A percentile compares a stretch with the other conserved stretches of the same genome.
Evolutionary conservation across 2,329 filamentous ascomycete genomes (phyloP).

Genomic region (Fusarium sacchari): DNA sequence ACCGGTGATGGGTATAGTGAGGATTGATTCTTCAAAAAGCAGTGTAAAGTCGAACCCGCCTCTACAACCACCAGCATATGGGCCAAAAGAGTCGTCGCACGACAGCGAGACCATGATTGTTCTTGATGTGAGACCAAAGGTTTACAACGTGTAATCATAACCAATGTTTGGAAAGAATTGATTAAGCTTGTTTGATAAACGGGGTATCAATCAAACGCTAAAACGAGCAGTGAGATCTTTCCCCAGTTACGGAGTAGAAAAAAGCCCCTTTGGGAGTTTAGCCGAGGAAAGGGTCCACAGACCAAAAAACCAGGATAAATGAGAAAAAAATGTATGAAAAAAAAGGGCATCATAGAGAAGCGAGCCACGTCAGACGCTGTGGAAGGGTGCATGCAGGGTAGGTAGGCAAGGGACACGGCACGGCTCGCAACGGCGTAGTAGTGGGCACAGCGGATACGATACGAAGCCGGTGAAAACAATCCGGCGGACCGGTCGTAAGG

Average conservation of each 20-base stretch:
- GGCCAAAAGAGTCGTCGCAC: conserved; percentile 36
- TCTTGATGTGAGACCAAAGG: too few species aligned
- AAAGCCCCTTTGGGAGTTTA: background rate
- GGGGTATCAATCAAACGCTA: background rate
- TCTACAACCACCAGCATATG: conserved; percentile 45
- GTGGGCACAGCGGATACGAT: too few species aligned
- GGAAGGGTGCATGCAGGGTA: background rate
- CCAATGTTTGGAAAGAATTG: background rate
- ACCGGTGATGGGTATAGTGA: conserved; percentile 42
- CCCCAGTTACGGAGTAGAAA: background rate
- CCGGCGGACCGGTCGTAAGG: background rate
- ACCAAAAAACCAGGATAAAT: background rate
- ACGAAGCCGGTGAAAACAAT: background rate
- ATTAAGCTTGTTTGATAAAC: background rate
- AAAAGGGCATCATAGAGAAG: background rate
- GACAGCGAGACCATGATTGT: conserved; percentile 7
- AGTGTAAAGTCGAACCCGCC: conserved; percentile 61
- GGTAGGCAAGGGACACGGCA: background rate
- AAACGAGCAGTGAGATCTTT: background rate
- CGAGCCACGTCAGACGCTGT: background rate
- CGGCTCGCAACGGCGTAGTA: background rate
- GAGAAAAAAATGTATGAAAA: background rate
- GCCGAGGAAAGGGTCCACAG: background rate
- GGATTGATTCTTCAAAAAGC: conserved; percentile 53
- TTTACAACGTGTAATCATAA: background rate